Evolutionary conservation across 495 filamentous ascomycete species (phyloP).

Genomic region (Entonaema liquescens): DNA sequence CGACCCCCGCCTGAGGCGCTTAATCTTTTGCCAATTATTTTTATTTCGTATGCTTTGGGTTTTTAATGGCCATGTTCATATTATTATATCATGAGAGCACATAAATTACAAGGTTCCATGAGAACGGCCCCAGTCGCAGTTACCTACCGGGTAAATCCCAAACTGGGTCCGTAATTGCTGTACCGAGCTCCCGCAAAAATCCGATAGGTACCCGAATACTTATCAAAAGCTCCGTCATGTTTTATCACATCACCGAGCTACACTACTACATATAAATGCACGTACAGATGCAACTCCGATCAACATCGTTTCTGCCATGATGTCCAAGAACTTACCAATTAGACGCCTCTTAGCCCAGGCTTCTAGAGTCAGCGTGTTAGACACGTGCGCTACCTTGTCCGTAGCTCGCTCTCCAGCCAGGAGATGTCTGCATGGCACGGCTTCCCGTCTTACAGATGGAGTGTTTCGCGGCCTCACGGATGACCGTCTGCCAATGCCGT

Average conservation of each 20-base stretch:
- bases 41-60: constrained; percentile 1
- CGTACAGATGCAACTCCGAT: not conserved
- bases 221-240: not conserved
- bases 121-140: not conserved
- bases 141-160: not conserved
- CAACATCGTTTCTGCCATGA: not conserved
- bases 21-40: constrained; percentile 8
- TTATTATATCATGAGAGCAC: not conserved
- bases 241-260: not conserved
- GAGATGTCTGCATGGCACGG: constrained; percentile 24
- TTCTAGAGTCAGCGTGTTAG: not conserved
- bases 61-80: not conserved
- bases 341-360: constrained; percentile 9
- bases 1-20: constrained; percentile 48
- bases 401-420: not conserved
- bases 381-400: not conserved
- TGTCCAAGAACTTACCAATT: constrained; percentile 8
- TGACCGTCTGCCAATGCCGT: constrained; percentile 28
- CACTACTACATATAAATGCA: not conserved
- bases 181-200: not conserved
- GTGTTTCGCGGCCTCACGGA: constrained; percentile 33
- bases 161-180: not conserved
- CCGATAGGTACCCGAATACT: not conserved
- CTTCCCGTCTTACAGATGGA: constrained; percentile 23
- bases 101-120: too few relatives aligned